Conservation (phyloP, 495 filamentous ascomycete genomes). For the Jackrogersella multiformis region DNA sequence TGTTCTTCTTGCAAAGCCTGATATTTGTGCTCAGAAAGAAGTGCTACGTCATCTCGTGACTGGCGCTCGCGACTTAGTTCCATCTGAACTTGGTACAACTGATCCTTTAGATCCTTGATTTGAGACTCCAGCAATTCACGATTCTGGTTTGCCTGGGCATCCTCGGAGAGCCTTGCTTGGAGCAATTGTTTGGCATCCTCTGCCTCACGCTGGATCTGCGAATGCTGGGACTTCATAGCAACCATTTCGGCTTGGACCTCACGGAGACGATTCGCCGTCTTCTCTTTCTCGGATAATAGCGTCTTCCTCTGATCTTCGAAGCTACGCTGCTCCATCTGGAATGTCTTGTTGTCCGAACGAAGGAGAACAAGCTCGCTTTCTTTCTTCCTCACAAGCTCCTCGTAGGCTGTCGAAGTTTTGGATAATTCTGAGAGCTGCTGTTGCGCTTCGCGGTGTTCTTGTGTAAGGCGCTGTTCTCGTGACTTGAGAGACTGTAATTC, state of each 20-base stretch:
- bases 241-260: constrained; percentile 89
- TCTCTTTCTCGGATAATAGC: constrained; percentile 79
- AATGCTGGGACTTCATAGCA: constrained; percentile 82
- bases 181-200: constrained; percentile 87
- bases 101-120: constrained; percentile 82
- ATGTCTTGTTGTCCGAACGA: constrained; percentile 80
- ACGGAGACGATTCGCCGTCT: constrained; percentile 76
- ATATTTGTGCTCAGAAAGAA: constrained; percentile 90
- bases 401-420: constrained; percentile 90
- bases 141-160: constrained; percentile 84
- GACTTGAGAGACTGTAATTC: constrained; percentile 76
- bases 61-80: constrained; percentile 93
- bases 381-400: constrained; percentile 90
- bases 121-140: constrained; percentile 88
- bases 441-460: constrained; percentile 84
- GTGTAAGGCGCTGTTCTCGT: constrained; percentile 76
- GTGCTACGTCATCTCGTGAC: constrained; percentile 93
- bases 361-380: constrained; percentile 91
- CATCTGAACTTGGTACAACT: constrained; percentile 84
- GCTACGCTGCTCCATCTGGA: constrained; percentile 76
- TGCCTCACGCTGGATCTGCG: constrained; percentile 85
- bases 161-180: constrained; percentile 87
- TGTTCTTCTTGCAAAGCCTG: constrained; percentile 83
- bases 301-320: constrained; percentile 78
- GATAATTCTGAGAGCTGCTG: constrained; percentile 89